These are phyloP conservation scores for Peronospora tabacina DNA, from an alignment of 352 stramenopile genomes.

Conservation along the genomic window DNA sequence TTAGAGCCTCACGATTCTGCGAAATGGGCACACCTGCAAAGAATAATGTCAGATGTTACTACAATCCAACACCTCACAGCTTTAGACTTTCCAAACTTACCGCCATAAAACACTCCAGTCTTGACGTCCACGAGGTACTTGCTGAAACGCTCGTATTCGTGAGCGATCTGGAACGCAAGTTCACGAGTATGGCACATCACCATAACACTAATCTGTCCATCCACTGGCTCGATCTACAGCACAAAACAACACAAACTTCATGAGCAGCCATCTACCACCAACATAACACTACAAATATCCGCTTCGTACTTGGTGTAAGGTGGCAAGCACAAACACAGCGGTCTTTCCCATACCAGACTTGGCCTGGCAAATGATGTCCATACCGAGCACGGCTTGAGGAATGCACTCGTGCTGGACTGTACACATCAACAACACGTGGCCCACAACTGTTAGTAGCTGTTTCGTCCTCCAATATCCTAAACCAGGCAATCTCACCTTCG, in stretches of 20 bases:
- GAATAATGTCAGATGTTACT: constrained; percentile 7
- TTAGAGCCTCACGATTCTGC: constrained; percentile 93
- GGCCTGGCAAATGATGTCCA: constrained; percentile 99
- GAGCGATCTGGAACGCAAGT: constrained; percentile 99
- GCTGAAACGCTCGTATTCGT: constrained; percentile 99
- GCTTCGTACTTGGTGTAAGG: constrained; percentile 92
- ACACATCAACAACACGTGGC: constrained; percentile 8
- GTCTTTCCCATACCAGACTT: constrained; percentile 99
- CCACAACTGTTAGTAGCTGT: constrained; percentile 14
- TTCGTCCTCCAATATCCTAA: too few relatives aligned
- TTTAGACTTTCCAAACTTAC: constrained; percentile 21
- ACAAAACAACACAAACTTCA: neutral
- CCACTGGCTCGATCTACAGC: constrained; percentile 79
- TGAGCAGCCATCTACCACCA: constrained; percentile 4
- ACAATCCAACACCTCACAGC: neutral
- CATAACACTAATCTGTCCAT: constrained; percentile 92
- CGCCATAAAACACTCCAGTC: constrained; percentile 95
- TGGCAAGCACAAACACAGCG: constrained; percentile 99
- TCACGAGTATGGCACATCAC: constrained; percentile 99
- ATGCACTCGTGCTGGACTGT: constrained; percentile 99
- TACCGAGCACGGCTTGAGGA: constrained; percentile 97
- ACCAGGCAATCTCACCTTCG: constrained; percentile 76
- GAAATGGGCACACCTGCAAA: constrained; percentile 86
- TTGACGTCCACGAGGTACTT: constrained; percentile 98
- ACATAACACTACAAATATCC: neutral